Conservation (phyloP, 2,329 filamentous ascomycete genomes). For the Neonectria sp. region DNA sequence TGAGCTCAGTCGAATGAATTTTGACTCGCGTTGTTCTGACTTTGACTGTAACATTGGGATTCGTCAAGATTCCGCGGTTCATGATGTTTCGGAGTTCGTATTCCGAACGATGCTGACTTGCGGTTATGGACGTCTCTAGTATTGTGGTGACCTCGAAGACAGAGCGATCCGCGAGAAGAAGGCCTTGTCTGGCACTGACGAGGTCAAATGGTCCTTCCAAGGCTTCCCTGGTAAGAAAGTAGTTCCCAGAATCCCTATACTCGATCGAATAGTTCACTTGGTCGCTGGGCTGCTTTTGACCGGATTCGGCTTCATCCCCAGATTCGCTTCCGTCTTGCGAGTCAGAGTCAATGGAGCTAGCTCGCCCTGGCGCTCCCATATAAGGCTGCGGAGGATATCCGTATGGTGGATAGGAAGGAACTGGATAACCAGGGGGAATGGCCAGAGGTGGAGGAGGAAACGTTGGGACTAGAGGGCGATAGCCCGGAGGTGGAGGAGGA, state of each 20-base stretch:
- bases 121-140: background rate
- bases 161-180: background rate
- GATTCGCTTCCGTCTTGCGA: background rate
- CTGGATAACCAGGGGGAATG: too few species aligned
- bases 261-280: background rate
- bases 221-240: background rate
- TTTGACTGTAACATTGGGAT: background rate
- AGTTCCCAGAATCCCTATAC: background rate
- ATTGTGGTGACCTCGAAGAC: background rate
- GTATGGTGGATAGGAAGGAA: too few species aligned
- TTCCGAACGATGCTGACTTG: background rate
- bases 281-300: background rate
- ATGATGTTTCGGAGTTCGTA: background rate
- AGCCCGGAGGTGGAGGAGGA: too few species aligned
- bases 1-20: background rate
- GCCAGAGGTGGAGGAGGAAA: too few species aligned
- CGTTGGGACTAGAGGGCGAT: too few species aligned
- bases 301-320: background rate
- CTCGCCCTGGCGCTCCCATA: too few species aligned
- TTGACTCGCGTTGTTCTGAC: background rate
- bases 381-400: too few species aligned
- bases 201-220: constrained; percentile 4
- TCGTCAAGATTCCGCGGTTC: background rate
- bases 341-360: too few species aligned
- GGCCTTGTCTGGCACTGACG: background rate